Evolutionary conservation across 495 filamentous ascomycete genomes (phyloP), one percentile per base, ranked within the genome.

Genomic region (Trichocladium uniseriatum): DNA sequence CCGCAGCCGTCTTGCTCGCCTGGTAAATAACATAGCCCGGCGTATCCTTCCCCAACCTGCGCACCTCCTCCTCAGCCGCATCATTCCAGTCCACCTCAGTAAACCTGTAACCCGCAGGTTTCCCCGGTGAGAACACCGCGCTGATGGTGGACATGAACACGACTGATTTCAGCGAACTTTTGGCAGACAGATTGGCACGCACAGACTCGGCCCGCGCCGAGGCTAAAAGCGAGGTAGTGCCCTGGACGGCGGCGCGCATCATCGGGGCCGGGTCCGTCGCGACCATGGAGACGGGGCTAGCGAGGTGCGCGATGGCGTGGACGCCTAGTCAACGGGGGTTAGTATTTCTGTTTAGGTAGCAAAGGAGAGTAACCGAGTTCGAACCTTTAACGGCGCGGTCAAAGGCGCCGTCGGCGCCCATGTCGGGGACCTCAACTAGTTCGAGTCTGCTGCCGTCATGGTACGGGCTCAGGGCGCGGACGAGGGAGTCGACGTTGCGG

Each of bases 211-310:
- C 66, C 38, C 77, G 66, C 52, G 86, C 76, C 0, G 82, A 77
- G 46, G 81, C 75, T 35, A 92, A 62, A 41, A 91, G 79, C 8
- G 80, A 79, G 1, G 78, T 81, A 8, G 87, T 91, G 31, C 87
- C 85, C 50, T 80, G 80, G 53, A 87, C 74, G 0, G 81, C 80
- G 11, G 82, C 81, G 42, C 85, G 79, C 27, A 89, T 60, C 52
- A 87, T 76, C 61, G 81, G 79, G 49, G 79, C 65, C 18, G 79
- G 70, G 58, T 89, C 78, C 21, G 76, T 75, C 53, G 68, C 62
- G 38, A 70, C 71, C 54, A 69, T 67, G 48, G 82, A 81, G 65
- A 89, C 84, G 2, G 86, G 85, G 1, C 69, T 67, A 3, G 76
- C 76, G n/a, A 74, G 55, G 62, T 79, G 75, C 5, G 57, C 52